A percentile compares a stretch with the other conserved stretches of the same genome.
Evolutionary conservation across 768 basidiomycete genomes (phyloP).

Genomic region (Suillus brevipes): DNA sequence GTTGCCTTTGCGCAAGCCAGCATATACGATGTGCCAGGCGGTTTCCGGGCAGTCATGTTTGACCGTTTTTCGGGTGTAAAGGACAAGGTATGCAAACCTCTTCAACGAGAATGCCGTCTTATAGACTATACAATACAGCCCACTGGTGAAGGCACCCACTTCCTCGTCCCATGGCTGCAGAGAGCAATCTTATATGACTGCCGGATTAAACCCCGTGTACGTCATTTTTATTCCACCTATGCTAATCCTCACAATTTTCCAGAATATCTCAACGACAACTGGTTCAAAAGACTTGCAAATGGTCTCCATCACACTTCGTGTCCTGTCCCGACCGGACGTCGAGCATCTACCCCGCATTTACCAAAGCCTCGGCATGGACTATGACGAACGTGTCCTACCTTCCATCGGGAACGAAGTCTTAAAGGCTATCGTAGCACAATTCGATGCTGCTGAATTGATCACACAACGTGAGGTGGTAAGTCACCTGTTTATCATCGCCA

Average conservation of each 20-base stretch:
- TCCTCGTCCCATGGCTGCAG: constrained; percentile 94
- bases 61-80: constrained; percentile 94
- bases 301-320: constrained; percentile 95
- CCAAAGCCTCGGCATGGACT: constrained; percentile 91
- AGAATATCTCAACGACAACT: constrained; percentile 99
- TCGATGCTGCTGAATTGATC: constrained; percentile 95
- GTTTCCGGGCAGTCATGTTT: constrained; percentile 96
- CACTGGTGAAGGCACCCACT: constrained; percentile 90
- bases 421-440: constrained; percentile 97
- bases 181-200: constrained; percentile 97
- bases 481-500: constrained; percentile 15
- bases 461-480: constrained; percentile 96
- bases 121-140: constrained; percentile 51
- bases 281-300: constrained; percentile 99
- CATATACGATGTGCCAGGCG: constrained; percentile 80
- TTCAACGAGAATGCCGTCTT: neutral
- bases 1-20: constrained; percentile 49
- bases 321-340: constrained; percentile 91
- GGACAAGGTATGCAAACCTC: constrained; percentile 52
- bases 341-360: constrained; percentile 90
- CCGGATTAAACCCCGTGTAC: constrained; percentile 91
- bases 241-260: constrained; percentile 10
- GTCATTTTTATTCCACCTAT: constrained; percentile 24
- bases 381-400: constrained; percentile 96
- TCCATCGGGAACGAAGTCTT: constrained; percentile 98